Conservation (phyloP, 768 basidiomycete genomes). For the Trametes elegans region DNA sequence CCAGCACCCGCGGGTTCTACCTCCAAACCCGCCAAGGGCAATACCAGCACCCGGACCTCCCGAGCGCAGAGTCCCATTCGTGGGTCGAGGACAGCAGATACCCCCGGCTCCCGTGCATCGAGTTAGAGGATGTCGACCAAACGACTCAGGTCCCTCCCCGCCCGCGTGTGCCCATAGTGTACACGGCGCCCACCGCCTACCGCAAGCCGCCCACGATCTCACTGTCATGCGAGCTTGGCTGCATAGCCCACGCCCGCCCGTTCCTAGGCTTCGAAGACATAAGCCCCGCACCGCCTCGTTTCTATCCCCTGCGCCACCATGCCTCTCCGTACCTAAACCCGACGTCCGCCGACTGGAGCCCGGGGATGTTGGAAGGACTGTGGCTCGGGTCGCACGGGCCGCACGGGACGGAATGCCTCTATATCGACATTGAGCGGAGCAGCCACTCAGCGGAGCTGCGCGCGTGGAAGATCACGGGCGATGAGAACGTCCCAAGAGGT, state of each 20-base stretch:
- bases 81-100: constrained; percentile 13
- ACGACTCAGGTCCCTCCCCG: neutral
- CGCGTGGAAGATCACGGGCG: constrained; percentile 21
- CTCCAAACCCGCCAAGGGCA: constrained; percentile 17
- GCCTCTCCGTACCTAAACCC: neutral
- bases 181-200: neutral
- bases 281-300: constrained; percentile 9
- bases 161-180: constrained; percentile 12
- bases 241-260: constrained; percentile 5
- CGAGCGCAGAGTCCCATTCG: neutral
- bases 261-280: constrained; percentile 15
- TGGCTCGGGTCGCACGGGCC: constrained; percentile 21
- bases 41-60: constrained; percentile 18
- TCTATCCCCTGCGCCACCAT: constrained; percentile 16
- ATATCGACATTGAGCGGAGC: constrained; percentile 12
- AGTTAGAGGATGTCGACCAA: neutral
- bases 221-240: constrained; percentile 4
- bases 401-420: constrained; percentile 20
- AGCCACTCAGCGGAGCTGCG: neutral
- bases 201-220: constrained; percentile 3
- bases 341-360: neutral
- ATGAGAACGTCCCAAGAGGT: constrained; percentile 23
- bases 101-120: neutral
- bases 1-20: constrained; percentile 5
- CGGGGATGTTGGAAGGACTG: constrained; percentile 7